A percentile compares a stretch with the other conserved stretches of the same genome.
Evolutionary conservation across 1,284 basidiomycete genomes (phyloP).

Genomic region (Wolfiporia cocos): DNA sequence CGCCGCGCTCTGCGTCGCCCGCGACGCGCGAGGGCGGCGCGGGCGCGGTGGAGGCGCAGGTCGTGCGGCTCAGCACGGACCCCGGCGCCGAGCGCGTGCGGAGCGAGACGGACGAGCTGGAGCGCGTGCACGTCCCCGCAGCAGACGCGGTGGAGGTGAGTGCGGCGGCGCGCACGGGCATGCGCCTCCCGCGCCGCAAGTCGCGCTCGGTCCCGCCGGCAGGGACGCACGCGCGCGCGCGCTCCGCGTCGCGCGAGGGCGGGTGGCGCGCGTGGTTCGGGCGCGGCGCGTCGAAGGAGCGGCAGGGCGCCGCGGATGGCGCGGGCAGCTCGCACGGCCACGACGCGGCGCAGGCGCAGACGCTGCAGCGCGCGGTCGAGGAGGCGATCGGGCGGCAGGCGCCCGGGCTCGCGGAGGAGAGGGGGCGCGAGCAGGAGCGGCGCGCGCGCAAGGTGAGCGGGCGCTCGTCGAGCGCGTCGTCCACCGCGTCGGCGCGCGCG

Average conservation of each 20-base stretch:
- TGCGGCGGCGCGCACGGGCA: no score
- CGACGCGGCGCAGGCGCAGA: not conserved
- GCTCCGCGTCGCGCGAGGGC: no score
- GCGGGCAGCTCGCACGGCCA: not conserved
- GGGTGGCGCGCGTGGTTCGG: no score
- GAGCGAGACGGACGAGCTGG: not conserved
- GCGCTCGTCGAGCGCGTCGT: not conserved
- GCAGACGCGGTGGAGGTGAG: no score
- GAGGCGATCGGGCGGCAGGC: not conserved
- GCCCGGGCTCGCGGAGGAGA: conserved; percentile 3
- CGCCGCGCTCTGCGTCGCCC: conserved; percentile 9
- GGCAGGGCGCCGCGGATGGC: no score
- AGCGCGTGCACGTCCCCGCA: no score
- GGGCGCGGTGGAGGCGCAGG: conserved; percentile 1
- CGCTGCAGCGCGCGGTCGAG: conserved; percentile 1
- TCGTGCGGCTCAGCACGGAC: not conserved
- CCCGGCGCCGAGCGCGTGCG: not conserved
- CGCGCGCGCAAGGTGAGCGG: not conserved
- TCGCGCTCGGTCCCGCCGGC: no score
- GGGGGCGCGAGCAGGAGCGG: conserved; percentile 6
- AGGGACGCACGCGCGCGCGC: no score
- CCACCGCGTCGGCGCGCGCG: not conserved
- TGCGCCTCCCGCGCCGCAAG: no score
- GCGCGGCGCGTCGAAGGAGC: no score
- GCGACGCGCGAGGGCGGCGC: not conserved